phyloP scores from a whole-genome alignment of 108 stramenopile species.

The Chaetoceros tenuissimus region DNA sequence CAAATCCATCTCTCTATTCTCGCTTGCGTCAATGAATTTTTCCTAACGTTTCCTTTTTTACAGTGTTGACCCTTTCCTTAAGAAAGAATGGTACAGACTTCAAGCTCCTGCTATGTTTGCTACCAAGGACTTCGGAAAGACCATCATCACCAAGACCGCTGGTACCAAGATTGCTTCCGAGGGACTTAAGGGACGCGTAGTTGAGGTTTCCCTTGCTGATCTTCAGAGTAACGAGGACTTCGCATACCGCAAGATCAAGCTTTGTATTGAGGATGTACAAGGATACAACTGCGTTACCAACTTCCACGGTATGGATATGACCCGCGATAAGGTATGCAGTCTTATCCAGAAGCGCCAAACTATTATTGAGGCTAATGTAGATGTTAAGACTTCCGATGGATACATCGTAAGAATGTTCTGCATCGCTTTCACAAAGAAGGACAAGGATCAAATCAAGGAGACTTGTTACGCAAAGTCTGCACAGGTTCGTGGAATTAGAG shows the following conservation, averaged over 20 bases:
- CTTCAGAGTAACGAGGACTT: slow-evolving; percentile 93
- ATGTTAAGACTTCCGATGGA: slow-evolving; percentile 97
- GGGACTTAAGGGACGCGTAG: slow-evolving; percentile 94
- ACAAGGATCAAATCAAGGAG: slow-evolving; percentile 92
- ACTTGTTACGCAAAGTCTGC: slow-evolving; percentile 97
- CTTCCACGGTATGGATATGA: slow-evolving; percentile 99
- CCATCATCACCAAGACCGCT: slow-evolving; percentile 96
- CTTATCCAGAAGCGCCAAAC: slow-evolving; percentile 99
- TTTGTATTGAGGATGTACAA: slow-evolving; percentile 98
- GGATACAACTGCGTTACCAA: slow-evolving; percentile 97
- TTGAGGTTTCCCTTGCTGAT: slow-evolving; percentile 97
- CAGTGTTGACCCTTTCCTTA: slow-evolving; percentile 92
- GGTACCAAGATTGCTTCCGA: slow-evolving; percentile 99
- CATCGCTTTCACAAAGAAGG: slow-evolving; percentile 98
- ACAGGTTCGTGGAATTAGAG: slow-evolving; percentile 93
- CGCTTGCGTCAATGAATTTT: no score
- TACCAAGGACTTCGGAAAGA: slow-evolving; percentile 93
- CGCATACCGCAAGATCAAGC: slow-evolving; percentile 96
- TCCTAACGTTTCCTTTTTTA: not conserved
- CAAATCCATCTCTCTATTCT: no score
- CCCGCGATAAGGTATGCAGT: slow-evolving; percentile 98
- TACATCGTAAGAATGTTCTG: slow-evolving; percentile 97
- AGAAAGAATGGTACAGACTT: slow-evolving; percentile 99
- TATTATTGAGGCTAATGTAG: slow-evolving; percentile 98
- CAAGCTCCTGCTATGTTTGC: slow-evolving; percentile 96